Percentiles rank a stretch among this genome's conserved stretches.
These are phyloP conservation scores for Nepenthes alata DNA, from an alignment of 179 eudicot species.

Conservation along the genomic window DNA sequence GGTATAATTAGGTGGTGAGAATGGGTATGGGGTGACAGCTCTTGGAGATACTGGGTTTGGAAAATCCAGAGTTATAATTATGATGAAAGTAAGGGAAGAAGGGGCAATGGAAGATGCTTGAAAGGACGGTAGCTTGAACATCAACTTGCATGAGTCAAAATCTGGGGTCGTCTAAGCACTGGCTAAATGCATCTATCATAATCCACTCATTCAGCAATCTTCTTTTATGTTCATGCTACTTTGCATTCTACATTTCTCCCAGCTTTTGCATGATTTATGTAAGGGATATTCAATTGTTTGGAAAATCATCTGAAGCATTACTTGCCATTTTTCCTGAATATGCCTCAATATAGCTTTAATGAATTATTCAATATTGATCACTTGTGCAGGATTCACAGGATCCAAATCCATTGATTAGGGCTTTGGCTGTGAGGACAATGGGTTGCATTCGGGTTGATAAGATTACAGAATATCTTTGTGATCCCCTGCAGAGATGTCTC, in stretches of 20 bases:
- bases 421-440: constrained; percentile 98
- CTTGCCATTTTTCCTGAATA: background rate
- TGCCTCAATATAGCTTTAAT: background rate
- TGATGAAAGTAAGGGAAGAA: background rate
- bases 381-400: constrained; percentile 89
- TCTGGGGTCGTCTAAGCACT: background rate
- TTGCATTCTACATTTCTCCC: background rate
- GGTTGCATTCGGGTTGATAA: constrained; percentile 99
- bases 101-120: background rate
- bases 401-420: constrained; percentile 94
- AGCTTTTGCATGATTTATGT: background rate
- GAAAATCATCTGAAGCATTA: background rate
- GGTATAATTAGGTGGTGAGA: background rate
- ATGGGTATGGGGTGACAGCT: background rate
- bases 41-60: background rate
- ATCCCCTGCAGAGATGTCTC: constrained; percentile 96
- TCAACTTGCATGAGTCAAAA: background rate
- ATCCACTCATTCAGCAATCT: background rate
- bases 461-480: constrained; percentile 93
- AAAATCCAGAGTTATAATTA: background rate
- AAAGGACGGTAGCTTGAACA: background rate
- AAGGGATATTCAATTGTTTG: background rate
- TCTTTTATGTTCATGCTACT: background rate
- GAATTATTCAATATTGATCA: background rate
- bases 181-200: background rate